Evolutionary conservation across 371 early-diverging fungal species (phyloP).

Genomic region (Phascolomyces articulosus): DNA sequence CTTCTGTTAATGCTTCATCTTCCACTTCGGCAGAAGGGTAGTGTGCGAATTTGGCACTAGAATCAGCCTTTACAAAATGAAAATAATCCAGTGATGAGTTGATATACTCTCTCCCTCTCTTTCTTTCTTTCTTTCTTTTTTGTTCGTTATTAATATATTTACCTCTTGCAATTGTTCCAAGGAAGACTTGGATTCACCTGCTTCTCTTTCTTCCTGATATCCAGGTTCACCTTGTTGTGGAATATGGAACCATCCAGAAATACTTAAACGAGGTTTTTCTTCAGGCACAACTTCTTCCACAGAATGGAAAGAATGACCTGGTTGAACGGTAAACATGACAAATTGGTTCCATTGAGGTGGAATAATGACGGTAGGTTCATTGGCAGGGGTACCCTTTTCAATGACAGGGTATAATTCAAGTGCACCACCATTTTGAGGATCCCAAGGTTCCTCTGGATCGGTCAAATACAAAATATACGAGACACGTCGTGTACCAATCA

Average conservation of each 20-base stretch:
- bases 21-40: constrained; percentile 30
- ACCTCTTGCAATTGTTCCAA: constrained; percentile 48
- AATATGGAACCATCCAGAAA: constrained; percentile 81
- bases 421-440: constrained; percentile 65
- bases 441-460: constrained; percentile 68
- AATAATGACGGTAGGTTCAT: constrained; percentile 58
- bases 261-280: constrained; percentile 63
- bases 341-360: constrained; percentile 79
- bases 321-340: constrained; percentile 76
- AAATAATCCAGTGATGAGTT: background rate
- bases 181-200: constrained; percentile 38
- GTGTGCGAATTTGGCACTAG: constrained; percentile 36
- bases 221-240: constrained; percentile 67
- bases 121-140: too few species aligned
- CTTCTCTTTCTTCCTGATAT: constrained; percentile 35
- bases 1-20: constrained; percentile 38
- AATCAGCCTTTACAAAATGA: constrained; percentile 17
- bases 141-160: too few species aligned
- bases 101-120: too few species aligned
- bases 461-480: constrained; percentile 80
- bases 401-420: constrained; percentile 76
- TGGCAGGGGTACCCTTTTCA: constrained; percentile 63
- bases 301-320: constrained; percentile 78
- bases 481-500: constrained; percentile 76
- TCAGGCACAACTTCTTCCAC: constrained; percentile 75